Conservation (phyloP, 2,329 filamentous ascomycete species). For the Penicillium sp. region DNA sequence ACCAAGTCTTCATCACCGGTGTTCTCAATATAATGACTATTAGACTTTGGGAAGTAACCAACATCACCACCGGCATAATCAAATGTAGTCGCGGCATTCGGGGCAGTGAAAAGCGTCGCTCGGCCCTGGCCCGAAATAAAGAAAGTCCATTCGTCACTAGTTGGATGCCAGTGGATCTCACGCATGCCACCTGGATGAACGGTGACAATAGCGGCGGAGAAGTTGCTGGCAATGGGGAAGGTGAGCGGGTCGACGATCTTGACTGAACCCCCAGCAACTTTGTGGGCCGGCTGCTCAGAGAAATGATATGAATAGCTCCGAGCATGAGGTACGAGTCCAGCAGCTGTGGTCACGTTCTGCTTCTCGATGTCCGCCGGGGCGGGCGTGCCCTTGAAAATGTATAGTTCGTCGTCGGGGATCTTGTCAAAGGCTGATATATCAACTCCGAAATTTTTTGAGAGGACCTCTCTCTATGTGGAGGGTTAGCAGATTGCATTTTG, state of each 20-base stretch:
- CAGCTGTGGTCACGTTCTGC: conserved; percentile 59
- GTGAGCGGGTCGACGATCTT: conserved; percentile 74
- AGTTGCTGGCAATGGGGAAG: conserved; percentile 70
- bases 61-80: conserved; percentile 74
- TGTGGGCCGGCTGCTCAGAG: conserved; percentile 65
- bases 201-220: conserved; percentile 69
- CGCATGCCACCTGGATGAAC: conserved; percentile 70
- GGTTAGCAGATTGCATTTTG: not conserved
- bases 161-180: conserved; percentile 82
- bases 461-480: conserved; percentile 42
- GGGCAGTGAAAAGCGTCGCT: conserved; percentile 70
- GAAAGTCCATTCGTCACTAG: conserved; percentile 77
- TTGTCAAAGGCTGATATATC: conserved; percentile 56
- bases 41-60: conserved; percentile 72
- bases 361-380: conserved; percentile 63
- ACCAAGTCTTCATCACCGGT: conserved; percentile 69
- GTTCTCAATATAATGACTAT: conserved; percentile 81
- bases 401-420: conserved; percentile 65
- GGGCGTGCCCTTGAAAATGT: conserved; percentile 71
- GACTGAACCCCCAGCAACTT: conserved; percentile 67
- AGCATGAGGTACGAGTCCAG: conserved; percentile 65
- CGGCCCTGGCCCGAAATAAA: conserved; percentile 71
- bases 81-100: conserved; percentile 69
- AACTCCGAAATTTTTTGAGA: conserved; percentile 56
- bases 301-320: conserved; percentile 68